Conservation (phyloP, 192 early-diverging fungal genomes). For the Diversispora eburnea region DNA sequence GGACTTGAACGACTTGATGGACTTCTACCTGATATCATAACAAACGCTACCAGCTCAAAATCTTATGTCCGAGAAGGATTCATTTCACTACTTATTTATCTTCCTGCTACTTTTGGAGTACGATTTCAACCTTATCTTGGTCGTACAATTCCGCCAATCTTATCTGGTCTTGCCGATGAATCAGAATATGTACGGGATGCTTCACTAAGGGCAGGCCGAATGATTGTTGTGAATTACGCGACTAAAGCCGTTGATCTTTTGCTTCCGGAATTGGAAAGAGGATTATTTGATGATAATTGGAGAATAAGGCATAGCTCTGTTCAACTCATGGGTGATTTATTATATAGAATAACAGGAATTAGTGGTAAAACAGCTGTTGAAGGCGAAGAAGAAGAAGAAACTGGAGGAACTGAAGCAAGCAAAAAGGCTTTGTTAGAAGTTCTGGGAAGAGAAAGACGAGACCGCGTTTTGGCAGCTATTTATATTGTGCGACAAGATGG, state of each 20-base stretch:
- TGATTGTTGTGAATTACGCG: constrained; percentile 90
- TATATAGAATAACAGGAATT: constrained; percentile 89
- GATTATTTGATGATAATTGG: constrained; percentile 91
- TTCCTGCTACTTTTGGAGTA: constrained; percentile 92
- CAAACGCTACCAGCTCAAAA: constrained; percentile 66
- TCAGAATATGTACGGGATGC: constrained; percentile 89
- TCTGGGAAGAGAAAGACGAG: constrained; percentile 82
- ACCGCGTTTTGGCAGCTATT: constrained; percentile 80
- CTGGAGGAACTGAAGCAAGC: constrained; percentile 56
- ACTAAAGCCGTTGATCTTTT: constrained; percentile 82
- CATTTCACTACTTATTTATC: constrained; percentile 89
- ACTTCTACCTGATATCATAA: constrained; percentile 86
- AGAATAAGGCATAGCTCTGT: constrained; percentile 93
- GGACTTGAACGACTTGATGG: constrained; percentile 81
- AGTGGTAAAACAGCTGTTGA: constrained; percentile 55
- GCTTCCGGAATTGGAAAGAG: constrained; percentile 85
- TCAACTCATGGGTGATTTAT: constrained; percentile 91
- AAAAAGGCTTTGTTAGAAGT: constrained; percentile 70
- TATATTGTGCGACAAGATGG: constrained; percentile 91
- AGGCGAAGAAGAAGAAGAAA: constrained; percentile 58
- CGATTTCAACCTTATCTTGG: constrained; percentile 90
- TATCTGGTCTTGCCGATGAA: constrained; percentile 93
- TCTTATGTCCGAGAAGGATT: constrained; percentile 93
- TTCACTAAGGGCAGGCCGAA: constrained; percentile 87
- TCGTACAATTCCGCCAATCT: constrained; percentile 81